Evolutionary conservation across 106 monocot species (phyloP).

Genomic region (Ottelia alismoides): DNA sequence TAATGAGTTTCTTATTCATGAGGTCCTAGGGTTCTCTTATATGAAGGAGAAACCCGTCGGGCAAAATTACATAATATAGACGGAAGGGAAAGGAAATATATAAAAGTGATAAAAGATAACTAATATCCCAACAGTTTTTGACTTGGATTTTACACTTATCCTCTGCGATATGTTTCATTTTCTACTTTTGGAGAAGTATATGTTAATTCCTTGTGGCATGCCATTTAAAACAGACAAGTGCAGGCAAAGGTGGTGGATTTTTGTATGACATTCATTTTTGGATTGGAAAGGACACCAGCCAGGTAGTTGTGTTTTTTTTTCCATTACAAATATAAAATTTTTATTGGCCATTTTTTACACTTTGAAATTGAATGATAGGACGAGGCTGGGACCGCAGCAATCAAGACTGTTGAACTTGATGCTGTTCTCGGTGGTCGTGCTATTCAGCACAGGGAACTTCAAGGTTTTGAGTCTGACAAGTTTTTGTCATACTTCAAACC

Average conservation of each 20-base stretch:
- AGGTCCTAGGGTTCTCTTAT: no score
- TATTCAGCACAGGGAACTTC: conserved; percentile 55
- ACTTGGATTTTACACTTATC: no score
- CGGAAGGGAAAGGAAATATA: no score
- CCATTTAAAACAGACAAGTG: conserved; percentile 45
- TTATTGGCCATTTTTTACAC: background rate
- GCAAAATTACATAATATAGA: no score
- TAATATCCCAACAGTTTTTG: no score
- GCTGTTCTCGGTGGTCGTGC: conserved; percentile 60
- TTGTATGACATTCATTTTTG: conserved; percentile 61
- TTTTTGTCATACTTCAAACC: conserved; percentile 68
- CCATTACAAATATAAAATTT: background rate
- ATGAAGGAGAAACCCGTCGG: no score
- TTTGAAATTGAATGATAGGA: conserved; percentile 20
- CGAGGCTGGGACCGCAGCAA: conserved; percentile 68
- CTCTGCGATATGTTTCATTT: no score
- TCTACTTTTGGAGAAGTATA: no score
- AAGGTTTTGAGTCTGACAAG: conserved; percentile 64
- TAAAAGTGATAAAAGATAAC: no score
- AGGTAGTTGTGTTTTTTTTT: conserved; percentile 23
- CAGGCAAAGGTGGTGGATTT: conserved; percentile 45
- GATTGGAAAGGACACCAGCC: conserved; percentile 65
- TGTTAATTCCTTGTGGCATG: no score
- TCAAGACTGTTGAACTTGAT: conserved; percentile 64
- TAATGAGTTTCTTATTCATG: no score